Percentiles rank a stretch among this genome's conserved stretches.
phyloP scores from a whole-genome alignment of 805 yeast genomes.

The Yamadazyma takamatsuzukensis region DNA sequence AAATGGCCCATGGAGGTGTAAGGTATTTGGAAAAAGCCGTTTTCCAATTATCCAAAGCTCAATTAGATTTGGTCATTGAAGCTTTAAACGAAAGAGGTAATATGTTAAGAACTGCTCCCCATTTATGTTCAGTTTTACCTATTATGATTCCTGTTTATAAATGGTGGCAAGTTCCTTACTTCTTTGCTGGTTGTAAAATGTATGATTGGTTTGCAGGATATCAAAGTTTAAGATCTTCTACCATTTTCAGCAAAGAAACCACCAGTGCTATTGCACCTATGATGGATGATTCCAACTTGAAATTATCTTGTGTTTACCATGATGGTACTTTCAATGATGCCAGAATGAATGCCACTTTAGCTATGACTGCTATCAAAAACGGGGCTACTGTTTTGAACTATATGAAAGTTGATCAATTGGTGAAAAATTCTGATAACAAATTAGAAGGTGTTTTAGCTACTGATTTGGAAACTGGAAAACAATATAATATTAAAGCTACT shows the following conservation, averaged over 20 bases:
- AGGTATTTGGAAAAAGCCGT: constrained; percentile 93
- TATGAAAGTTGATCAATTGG: constrained; percentile 70
- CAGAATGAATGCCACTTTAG: constrained; percentile 82
- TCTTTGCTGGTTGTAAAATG: constrained; percentile 84
- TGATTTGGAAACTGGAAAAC: constrained; percentile 67
- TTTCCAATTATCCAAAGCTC: constrained; percentile 87
- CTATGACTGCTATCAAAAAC: constrained; percentile 76
- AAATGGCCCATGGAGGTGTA: constrained; percentile 97
- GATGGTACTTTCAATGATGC: constrained; percentile 95
- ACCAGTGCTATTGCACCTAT: constrained; percentile 80
- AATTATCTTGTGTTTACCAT: constrained; percentile 90
- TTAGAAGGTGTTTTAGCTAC: constrained; percentile 72
- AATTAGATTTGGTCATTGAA: constrained; percentile 38
- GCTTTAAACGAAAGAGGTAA: constrained; percentile 47
- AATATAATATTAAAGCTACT: constrained; percentile 61
- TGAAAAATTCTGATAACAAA: constrained; percentile 57
- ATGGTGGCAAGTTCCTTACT: constrained; percentile 95
- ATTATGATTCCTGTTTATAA: constrained; percentile 94
- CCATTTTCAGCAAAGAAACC: constrained; percentile 60
- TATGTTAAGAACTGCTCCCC: constrained; percentile 88
- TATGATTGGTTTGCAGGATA: constrained; percentile 91
- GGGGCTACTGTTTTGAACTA: constrained; percentile 92
- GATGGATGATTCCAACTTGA: constrained; percentile 72
- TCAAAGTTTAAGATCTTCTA: constrained; percentile 78
- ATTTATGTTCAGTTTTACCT: constrained; percentile 79